Conservation (phyloP, 2,329 filamentous ascomycete genomes). For the Metarhizium brunneum region DNA sequence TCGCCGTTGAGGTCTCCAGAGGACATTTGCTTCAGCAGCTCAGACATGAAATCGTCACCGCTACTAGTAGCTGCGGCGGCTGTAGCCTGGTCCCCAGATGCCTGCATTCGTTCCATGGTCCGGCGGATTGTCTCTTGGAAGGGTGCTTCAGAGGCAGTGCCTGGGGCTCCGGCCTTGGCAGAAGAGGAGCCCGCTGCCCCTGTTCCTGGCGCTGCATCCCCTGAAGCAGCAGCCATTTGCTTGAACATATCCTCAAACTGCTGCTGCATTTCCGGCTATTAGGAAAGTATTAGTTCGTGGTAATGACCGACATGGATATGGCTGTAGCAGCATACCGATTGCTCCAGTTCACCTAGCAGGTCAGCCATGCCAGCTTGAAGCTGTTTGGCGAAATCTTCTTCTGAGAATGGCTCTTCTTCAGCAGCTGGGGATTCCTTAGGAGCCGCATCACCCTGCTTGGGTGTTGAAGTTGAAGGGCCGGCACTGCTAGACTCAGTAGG, state of each 20-base stretch:
- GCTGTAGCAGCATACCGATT: constrained; percentile 34
- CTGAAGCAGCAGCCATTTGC: constrained; percentile 48
- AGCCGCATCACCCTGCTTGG: constrained; percentile 21
- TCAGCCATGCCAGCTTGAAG: constrained; percentile 87
- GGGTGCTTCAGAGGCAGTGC: constrained; percentile 39
- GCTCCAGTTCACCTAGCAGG: constrained; percentile 63
- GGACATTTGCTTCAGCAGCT: constrained; percentile 77
- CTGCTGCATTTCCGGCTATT: constrained; percentile 60
- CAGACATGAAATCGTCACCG: constrained; percentile 74
- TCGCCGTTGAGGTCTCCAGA: constrained; percentile 53
- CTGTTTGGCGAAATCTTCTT: constrained; percentile 74
- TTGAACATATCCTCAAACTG: constrained; percentile 74
- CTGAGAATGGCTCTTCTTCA: constrained; percentile 39
- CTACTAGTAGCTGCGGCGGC: constrained; percentile 61
- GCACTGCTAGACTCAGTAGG: constrained; percentile 13
- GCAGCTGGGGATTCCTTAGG: constrained; percentile 12
- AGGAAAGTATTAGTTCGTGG: neutral
- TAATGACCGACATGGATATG: neutral
- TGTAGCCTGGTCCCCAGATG: constrained; percentile 76
- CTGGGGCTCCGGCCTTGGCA: constrained; percentile 23
- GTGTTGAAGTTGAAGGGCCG: constrained; percentile 21
- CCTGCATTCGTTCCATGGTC: constrained; percentile 95
- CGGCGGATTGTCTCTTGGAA: constrained; percentile 90
- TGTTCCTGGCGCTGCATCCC: constrained; percentile 7
- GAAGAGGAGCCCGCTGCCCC: constrained; percentile 12